Conservation (phyloP, 306 rosid species). For the Potentilla sterilis region DNA sequence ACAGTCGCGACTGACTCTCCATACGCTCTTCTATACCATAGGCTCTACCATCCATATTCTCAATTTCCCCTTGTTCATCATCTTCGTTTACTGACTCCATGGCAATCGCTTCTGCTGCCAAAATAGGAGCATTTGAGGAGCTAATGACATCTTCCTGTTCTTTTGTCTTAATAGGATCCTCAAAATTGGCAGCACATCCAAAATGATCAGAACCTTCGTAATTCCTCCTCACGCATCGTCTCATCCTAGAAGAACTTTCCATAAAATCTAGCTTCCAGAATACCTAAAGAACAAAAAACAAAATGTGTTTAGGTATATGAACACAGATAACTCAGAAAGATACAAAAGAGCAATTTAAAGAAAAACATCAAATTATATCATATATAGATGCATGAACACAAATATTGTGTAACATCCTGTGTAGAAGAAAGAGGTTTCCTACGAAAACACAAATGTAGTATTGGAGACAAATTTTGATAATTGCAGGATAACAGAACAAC, state of each 20-base stretch:
- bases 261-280: slow-evolving; percentile 94
- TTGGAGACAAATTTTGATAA: slow-evolving; percentile 9
- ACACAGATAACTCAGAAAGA: background rate
- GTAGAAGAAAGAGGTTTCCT: background rate
- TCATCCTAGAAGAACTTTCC: slow-evolving; percentile 96
- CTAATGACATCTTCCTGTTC: slow-evolving; percentile 39
- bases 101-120: slow-evolving; percentile 77
- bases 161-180: slow-evolving; percentile 47
- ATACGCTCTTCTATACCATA: slow-evolving; percentile 39
- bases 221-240: slow-evolving; percentile 73
- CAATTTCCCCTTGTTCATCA: slow-evolving; percentile 61
- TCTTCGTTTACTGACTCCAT: slow-evolving; percentile 64
- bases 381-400: background rate
- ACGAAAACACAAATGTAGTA: background rate
- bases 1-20: slow-evolving; percentile 43
- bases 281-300: slow-evolving; percentile 43
- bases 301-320: background rate
- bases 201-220: slow-evolving; percentile 86
- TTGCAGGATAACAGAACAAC: slow-evolving; percentile 10
- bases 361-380: background rate
- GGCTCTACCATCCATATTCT: slow-evolving; percentile 47
- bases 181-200: slow-evolving; percentile 83
- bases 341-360: background rate
- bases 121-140: slow-evolving; percentile 60
- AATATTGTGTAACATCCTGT: background rate